Evolutionary conservation across 2,329 filamentous ascomycete genomes (phyloP), one percentile per base, ranked within the genome.

Genomic region (Fusarium beomiforme): DNA sequence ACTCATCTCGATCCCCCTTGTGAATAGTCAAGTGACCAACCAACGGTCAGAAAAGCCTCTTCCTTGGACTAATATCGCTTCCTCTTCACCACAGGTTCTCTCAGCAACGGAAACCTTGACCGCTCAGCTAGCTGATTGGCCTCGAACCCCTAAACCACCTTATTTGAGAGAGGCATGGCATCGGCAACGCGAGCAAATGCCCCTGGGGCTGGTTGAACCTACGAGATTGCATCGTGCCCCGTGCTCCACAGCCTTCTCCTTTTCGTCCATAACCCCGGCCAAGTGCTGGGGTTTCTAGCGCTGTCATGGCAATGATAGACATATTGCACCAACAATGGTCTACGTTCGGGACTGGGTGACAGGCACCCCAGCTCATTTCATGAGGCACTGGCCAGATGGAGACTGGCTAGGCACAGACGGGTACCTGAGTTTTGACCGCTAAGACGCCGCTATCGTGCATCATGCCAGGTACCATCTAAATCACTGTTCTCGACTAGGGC

Each of bases 211-310:
- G 59, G 64, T 61, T 59, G 53, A 74, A 60, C 67, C 58, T 49
- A 59, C 70, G 74, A 78, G 75, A 78, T 78, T 78, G 55, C 72
- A 69, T 65, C 54, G 58, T 71, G 67, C 61, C 63, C 64, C 41
- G 59, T 64, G 72, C 71, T 76, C 76, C 76, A 77, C 75, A 53
- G 41, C 31, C 19, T 68, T 70, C 76, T 74, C 76, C 76, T 76
- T 74, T 78, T 75, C 50, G 59, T 43, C 63, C 53, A 49, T 43
- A 46, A 51, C 46, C 59, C 65, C 42, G 65, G 61, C 42, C 34
- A 50, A 33, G 42, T 42, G 55, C 67, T 68, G 63, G 68, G 63
- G 55, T 44, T 54, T 36, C 39, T 65, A 42, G 60, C 46, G 41
- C 62, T 47, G 26, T 65, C 62, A 58, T 43, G 61, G 63, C 6